Evolutionary conservation across 305 asterid species (phyloP), one percentile per base, ranked within the genome.

Genomic region (Fraxinus ornus): DNA sequence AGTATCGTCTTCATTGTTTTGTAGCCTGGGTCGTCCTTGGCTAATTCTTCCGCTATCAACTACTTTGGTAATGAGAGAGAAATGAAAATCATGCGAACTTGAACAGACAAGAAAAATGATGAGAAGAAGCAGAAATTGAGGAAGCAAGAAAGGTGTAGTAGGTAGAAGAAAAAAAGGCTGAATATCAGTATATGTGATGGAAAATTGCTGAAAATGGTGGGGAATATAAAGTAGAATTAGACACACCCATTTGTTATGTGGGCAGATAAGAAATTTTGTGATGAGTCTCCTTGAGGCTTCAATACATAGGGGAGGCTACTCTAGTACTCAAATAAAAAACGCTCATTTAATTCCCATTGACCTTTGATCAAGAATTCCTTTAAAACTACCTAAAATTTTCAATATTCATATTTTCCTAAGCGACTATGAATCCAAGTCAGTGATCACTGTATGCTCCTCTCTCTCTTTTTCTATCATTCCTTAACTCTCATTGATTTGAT

Each of bases 1-100:
- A 86, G 79, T 35, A 39, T 71, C 78, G 60, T 30, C 60, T 44
- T 10, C 55, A 44, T 44, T 44, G 17, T 44, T 44, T 44, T 44
- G 55, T 44, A 44, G 15, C n/a, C 55, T 15, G n/a, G 4, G 5
- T 44, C 4, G 17, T 44, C 55, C 5, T 44, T 44, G 55, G 17
- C n/a, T 44, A 44, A 10, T 44, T 44, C 55, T 10, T 44, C 55
- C 17, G 55, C 5, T 15, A 44, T 44, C 15, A 41, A 41, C 52
- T 41, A 9, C 52, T 41, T 41, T 41, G 52, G 15, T 10, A 10
- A 10, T 9, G 15, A 41, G 15, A 41, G 49, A 41, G 49, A 39
- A 9, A 41, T 41, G 15, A 41, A 41, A 41, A 41, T 41, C 52
- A 10, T 2, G 52, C 52, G 4, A 41, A 41, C 17, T 10, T 3